Conservation (phyloP, 345 rosid genomes). For the Eutrema japonicum region DNA sequence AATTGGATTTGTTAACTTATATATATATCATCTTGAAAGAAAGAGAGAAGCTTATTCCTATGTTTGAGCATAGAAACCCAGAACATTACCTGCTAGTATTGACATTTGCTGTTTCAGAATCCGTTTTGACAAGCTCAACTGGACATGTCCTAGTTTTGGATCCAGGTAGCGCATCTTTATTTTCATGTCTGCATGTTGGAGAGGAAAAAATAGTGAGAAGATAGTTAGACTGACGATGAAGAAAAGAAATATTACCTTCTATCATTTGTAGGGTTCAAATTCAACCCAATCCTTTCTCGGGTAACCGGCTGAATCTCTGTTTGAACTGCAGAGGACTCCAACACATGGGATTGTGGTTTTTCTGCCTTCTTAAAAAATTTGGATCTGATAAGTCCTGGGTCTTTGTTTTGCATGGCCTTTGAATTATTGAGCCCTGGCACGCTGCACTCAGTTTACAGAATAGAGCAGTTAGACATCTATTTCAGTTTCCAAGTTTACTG, state of each 20-base stretch:
- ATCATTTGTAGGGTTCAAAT: conserved; percentile 29
- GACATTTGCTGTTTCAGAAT: conserved; percentile 41
- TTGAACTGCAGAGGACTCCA: conserved; percentile 40
- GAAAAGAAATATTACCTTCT: conserved; percentile 22
- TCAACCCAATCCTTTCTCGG: conserved; percentile 40
- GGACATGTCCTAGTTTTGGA: conserved; percentile 39
- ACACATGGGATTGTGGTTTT: conserved; percentile 40
- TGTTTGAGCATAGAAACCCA: conserved; percentile 17
- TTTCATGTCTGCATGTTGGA: conserved; percentile 45
- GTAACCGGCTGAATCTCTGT: conserved; percentile 42
- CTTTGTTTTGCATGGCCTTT: conserved; percentile 43
- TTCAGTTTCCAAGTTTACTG: conserved; percentile 12
- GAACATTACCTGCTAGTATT: conserved; percentile 45
- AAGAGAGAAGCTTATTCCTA: conserved; percentile 16
- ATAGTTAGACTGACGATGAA: neutral
- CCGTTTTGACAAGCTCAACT: conserved; percentile 41
- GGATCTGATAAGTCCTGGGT: conserved; percentile 48
- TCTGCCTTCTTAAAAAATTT: conserved; percentile 48
- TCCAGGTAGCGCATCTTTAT: conserved; percentile 39
- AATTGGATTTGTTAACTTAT: conserved; percentile 9
- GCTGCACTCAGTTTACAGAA: conserved; percentile 39
- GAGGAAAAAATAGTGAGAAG: conserved; percentile 1
- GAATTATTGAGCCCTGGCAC: conserved; percentile 34
- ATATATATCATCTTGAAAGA: conserved; percentile 25
- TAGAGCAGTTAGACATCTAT: conserved; percentile 13